Conservation (phyloP, 2,329 filamentous ascomycete genomes). For the Diaporthe sp. region DNA sequence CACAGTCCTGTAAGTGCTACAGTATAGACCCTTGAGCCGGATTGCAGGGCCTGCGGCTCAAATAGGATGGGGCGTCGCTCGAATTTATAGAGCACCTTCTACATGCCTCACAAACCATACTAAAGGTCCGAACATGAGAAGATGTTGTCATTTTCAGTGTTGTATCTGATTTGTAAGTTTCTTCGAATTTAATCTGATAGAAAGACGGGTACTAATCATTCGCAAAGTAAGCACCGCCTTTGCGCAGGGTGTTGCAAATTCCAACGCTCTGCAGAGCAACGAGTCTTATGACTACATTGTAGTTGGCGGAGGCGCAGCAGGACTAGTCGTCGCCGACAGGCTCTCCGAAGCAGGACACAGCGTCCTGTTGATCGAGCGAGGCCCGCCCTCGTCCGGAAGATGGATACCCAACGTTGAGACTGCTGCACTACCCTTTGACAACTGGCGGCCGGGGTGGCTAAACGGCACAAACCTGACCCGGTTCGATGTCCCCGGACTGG, state of each 20-base stretch:
- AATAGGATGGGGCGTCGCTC: neutral
- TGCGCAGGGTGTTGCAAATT: neutral
- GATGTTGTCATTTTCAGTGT: neutral
- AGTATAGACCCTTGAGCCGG: neutral
- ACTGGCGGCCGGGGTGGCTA: constrained; percentile 67
- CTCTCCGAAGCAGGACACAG: constrained; percentile 75
- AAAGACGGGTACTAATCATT: neutral
- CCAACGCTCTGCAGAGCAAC: constrained; percentile 43
- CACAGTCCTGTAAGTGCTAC: neutral
- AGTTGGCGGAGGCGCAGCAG: constrained; percentile 73
- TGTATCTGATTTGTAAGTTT: neutral
- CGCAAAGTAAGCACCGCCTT: neutral
- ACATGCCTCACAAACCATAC: no score
- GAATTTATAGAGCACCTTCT: neutral
- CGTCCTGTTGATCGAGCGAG: constrained; percentile 74
- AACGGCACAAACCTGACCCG: constrained; percentile 74
- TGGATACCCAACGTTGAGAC: constrained; percentile 72
- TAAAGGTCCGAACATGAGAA: neutral
- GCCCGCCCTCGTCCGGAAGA: constrained; percentile 73
- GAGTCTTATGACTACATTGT: constrained; percentile 72
- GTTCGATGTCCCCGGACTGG: constrained; percentile 80
- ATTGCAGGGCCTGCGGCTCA: neutral
- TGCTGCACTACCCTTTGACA: neutral
- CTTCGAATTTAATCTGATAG: no score
- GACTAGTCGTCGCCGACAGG: constrained; percentile 72